Evolutionary conservation across 2,329 filamentous ascomycete species (phyloP).

Genomic region (Rosellinia necatrix): DNA sequence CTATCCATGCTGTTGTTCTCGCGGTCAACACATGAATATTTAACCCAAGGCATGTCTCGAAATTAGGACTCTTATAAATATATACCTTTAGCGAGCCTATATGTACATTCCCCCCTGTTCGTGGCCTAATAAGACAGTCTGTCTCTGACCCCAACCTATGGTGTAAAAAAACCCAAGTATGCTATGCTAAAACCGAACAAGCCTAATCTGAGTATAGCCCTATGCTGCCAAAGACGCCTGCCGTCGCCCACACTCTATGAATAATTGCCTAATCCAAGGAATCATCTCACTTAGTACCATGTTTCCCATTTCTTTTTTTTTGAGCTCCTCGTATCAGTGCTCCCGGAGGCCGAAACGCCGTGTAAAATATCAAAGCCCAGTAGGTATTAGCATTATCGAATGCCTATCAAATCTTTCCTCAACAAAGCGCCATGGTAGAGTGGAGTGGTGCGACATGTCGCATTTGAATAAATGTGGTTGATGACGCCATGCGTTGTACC

Average conservation of each 20-base stretch:
- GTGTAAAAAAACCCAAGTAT: slow-evolving; percentile 4
- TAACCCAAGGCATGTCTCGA: neutral
- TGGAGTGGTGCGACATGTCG: neutral
- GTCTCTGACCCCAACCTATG: neutral
- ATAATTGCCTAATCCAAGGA: slow-evolving; percentile 6
- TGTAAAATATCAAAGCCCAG: slow-evolving; percentile 6
- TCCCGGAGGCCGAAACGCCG: slow-evolving; percentile 13
- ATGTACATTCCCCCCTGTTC: slow-evolving; percentile 8
- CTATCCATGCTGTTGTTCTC: too few relatives aligned
- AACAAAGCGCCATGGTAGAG: neutral
- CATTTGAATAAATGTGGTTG: neutral
- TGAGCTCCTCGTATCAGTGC: slow-evolving; percentile 17
- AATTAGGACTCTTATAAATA: neutral
- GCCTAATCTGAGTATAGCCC: slow-evolving; percentile 18
- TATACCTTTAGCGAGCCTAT: slow-evolving; percentile 12
- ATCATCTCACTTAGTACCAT: slow-evolving; percentile 16
- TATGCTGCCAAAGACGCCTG: slow-evolving; percentile 21
- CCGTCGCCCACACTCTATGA: slow-evolving; percentile 20
- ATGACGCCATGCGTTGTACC: neutral
- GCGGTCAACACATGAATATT: too few relatives aligned
- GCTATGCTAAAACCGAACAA: slow-evolving; percentile 16
- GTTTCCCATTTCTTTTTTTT: slow-evolving; percentile 23
- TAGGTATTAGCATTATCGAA: neutral
- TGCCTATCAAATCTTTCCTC: slow-evolving; percentile 4
- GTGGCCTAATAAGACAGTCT: slow-evolving; percentile 3